A percentile compares a stretch with the other conserved stretches of the same genome.
phyloP scores from a whole-genome alignment of 1,139 yeast species.

The Candida labiduridarum region DNA sequence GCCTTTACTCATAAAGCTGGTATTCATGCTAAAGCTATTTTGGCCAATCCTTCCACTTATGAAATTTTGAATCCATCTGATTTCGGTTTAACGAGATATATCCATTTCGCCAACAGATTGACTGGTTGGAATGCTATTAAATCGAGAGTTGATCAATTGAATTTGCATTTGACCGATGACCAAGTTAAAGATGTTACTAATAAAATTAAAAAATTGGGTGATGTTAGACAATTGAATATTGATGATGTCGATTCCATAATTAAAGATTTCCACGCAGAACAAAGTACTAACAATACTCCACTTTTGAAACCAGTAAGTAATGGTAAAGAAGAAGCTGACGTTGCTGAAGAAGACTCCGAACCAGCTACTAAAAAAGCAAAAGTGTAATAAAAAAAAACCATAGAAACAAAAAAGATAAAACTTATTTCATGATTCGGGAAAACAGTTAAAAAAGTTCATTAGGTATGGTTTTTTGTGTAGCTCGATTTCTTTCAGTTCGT shows the following conservation, averaged over 20 bases:
- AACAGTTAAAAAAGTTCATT: background rate
- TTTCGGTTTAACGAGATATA: slow-evolving; percentile 92
- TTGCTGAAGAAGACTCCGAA: slow-evolving; percentile 23
- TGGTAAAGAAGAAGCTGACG: slow-evolving; percentile 15
- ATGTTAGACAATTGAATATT: slow-evolving; percentile 89
- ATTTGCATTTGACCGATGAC: slow-evolving; percentile 84
- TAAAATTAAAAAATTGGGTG: slow-evolving; percentile 93
- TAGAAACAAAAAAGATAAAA: background rate
- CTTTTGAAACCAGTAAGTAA: slow-evolving; percentile 21
- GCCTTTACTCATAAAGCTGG: slow-evolving; percentile 99
- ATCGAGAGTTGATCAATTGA: slow-evolving; percentile 96
- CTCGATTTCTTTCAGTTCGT: slow-evolving; percentile 1
- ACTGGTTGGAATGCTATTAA: slow-evolving; percentile 99
- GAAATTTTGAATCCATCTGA: slow-evolving; percentile 94
- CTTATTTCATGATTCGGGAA: background rate
- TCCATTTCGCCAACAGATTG: slow-evolving; percentile 95
- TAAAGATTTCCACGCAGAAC: slow-evolving; percentile 85
- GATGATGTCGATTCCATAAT: slow-evolving; percentile 98
- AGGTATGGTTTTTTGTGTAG: background rate
- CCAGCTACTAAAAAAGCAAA: slow-evolving; percentile 43
- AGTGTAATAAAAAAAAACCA: too few relatives aligned
- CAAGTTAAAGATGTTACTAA: slow-evolving; percentile 94
- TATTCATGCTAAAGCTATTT: slow-evolving; percentile 97
- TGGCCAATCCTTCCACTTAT: slow-evolving; percentile 97
- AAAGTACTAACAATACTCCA: slow-evolving; percentile 25